Evolutionary conservation across 768 basidiomycete genomes (phyloP).

Genomic region (Kwoniella newhampshirensis): DNA sequence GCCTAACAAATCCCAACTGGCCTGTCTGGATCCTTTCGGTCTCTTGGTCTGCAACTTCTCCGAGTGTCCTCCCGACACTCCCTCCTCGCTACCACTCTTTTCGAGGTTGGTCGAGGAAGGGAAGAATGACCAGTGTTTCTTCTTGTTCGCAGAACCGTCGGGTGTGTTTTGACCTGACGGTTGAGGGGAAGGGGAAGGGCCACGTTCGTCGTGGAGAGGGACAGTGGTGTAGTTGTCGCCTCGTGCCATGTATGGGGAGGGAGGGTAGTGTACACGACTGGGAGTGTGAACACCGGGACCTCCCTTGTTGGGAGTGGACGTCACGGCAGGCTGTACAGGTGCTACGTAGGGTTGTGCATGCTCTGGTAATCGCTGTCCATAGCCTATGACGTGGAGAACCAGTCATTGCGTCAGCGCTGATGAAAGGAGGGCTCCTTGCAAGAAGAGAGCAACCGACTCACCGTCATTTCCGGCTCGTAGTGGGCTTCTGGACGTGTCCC

Average conservation of each 20-base stretch:
- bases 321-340: conserved; percentile 20
- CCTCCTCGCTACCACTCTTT: conserved; percentile 3
- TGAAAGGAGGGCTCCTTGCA: conserved; percentile 12
- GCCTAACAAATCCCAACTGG: conserved; percentile 45
- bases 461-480: conserved; percentile 9
- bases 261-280: conserved; percentile 41
- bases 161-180: conserved; percentile 31
- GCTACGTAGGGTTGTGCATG: conserved; percentile 18
- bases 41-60: conserved; percentile 15
- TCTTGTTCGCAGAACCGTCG: conserved; percentile 19
- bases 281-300: conserved; percentile 13
- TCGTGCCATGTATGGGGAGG: conserved; percentile 30
- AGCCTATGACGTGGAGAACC: conserved; percentile 11
- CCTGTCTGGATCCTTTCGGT: conserved; percentile 24
- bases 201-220: conserved; percentile 20
- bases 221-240: conserved; percentile 35
- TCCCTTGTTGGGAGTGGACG: not conserved
- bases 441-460: not conserved
- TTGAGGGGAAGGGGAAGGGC: not conserved
- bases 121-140: conserved; percentile 36
- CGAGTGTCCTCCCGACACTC: not conserved
- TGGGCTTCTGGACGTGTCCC: conserved; percentile 14
- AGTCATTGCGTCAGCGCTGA: not conserved
- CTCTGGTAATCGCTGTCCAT: conserved; percentile 5
- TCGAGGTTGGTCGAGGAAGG: conserved; percentile 18